Evolutionary conservation across 495 filamentous ascomycete species (phyloP), one percentile per base, ranked within the genome.

Genomic region (Xylaria longipes): DNA sequence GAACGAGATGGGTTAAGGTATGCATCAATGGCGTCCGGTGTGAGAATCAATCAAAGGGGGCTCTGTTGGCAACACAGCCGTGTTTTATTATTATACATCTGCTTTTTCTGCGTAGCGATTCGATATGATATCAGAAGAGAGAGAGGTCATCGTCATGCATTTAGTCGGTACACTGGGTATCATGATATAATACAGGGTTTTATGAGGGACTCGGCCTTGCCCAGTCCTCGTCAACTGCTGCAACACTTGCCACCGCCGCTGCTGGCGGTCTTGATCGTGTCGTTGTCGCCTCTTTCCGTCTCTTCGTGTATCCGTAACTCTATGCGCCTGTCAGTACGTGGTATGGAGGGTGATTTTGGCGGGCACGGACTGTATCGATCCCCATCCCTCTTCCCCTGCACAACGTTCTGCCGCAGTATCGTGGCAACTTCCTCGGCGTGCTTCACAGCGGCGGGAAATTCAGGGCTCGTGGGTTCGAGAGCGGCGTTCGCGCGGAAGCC

Each of bases 221-320:
- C 77, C 43, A 37, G 33, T 74, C 74, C 65, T 75, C 71, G 78
- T 79, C 73, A 84, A 43, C 73, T 76, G 62, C 79, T 77, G 25
- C 77, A 79, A 70, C 86, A 87, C 69, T 79, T 86, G 15, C 82
- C 84, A 72, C 84, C 83, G 43, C 82, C 81, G 74, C 84, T 74
- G 63, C 80, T 80, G 1, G 80, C 84, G 68, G 89, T 76, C 80
- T 93, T 94, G 74, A 97, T 88, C 8, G 90, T 92, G 67, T 97
- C 93, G 76, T 99, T 99, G 83, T 97, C 93, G 37, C 95, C 94
- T 43, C 93, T 86, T 81, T 98, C 96, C 56, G 92, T 99, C 68
- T 95, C 84, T 61, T 97, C 88, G 79, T 97, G 96, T 76, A 99
- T 97, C 20, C 89, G 85, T 64, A 99, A 84, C 79, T 92, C 94